Evolutionary conservation across 768 basidiomycete species (phyloP), one percentile per base, ranked within the genome.

Genomic region (Naganishia vaughanmartiniae): DNA sequence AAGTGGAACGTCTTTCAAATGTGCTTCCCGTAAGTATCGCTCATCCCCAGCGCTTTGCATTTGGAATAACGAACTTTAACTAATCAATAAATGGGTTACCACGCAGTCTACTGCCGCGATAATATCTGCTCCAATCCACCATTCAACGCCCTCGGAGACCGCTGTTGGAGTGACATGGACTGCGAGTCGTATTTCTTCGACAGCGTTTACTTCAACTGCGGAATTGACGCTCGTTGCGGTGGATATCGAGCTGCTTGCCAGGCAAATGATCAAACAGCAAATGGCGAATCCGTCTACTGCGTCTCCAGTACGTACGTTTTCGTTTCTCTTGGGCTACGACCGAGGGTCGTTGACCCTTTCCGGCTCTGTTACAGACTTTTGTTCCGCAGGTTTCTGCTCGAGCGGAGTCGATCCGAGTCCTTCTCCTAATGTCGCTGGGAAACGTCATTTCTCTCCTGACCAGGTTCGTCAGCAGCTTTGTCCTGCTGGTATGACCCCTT

Each of bases 271-370:
- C 6, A 4, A 5, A 58, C 57, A 3, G 57, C 57, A 9, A n/a
- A 58, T 17, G 57, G 57, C 11, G 57, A 58, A 58, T 58, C 57
- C 33, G 34, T 24, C 15, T 39, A 39, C 33, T 58, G 57, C 36
- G 57, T 36, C 4, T 58, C 57, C n/a, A 36, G 57, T 58, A 39
- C 7, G 34, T 58, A 15, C 42, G 48, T n/a, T 21, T 4, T 7
- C 48, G 4, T 51, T 51, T 26, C 48, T n/a, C n/a, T 24, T 42
- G 15, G 39, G 39, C 15, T 9, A 15, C 39, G 15, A 42, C 9
- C 39, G 15, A 15, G 9, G 39, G 48, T 51, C 46, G 14, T 19
- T 17, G 46, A 46, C 17, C 6, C 21, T 4, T 19, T 15, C 17
- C 7, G 21, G 9, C 17, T 46, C 9, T 15, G 46, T 19, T 21